phyloP scores from a whole-genome alignment of 164 flowering plant species.

The Houttuynia cordata region DNA sequence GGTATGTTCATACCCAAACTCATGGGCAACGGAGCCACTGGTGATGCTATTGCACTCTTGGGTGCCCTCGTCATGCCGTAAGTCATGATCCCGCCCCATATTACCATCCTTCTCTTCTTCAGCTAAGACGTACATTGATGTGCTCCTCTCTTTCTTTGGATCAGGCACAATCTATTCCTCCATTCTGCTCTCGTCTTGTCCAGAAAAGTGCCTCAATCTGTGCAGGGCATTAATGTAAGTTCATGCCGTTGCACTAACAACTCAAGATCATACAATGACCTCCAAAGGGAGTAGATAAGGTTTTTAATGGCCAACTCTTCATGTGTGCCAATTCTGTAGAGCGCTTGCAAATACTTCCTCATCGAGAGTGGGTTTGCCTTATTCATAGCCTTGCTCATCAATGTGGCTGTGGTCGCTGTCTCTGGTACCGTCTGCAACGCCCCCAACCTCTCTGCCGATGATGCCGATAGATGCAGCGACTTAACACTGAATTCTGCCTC shows the following conservation, averaged over 20 bases:
- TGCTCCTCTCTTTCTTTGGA: too few species aligned
- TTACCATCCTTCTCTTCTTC: not conserved
- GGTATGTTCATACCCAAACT: conserved; percentile 91
- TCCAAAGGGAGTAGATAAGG: too few species aligned
- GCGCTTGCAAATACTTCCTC: conserved; percentile 64
- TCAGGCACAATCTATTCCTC: conserved; percentile 85
- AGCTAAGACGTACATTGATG: too few species aligned
- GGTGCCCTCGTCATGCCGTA: conserved; percentile 99
- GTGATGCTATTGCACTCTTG: conserved; percentile 77
- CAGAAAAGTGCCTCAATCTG: conserved; percentile 56
- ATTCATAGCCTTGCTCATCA: conserved; percentile 66
- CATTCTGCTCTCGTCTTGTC: conserved; percentile 91
- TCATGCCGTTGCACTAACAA: too few species aligned
- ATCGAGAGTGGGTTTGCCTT: conserved; percentile 78
- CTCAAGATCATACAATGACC: too few species aligned
- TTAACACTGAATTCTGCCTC: conserved; percentile 66
- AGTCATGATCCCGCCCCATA: not conserved
- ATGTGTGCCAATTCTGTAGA: conserved; percentile 20
- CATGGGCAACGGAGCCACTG: conserved; percentile 61
- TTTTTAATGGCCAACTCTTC: too few species aligned
- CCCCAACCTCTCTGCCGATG: conserved; percentile 19
- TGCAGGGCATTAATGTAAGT: conserved; percentile 72
- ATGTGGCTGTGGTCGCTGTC: conserved; percentile 62
- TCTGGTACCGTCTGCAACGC: conserved; percentile 60
- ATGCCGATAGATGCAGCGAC: conserved; percentile 32